phyloP scores from a whole-genome alignment of 768 basidiomycete genomes.

The Omphalotus guepiniiformis region DNA sequence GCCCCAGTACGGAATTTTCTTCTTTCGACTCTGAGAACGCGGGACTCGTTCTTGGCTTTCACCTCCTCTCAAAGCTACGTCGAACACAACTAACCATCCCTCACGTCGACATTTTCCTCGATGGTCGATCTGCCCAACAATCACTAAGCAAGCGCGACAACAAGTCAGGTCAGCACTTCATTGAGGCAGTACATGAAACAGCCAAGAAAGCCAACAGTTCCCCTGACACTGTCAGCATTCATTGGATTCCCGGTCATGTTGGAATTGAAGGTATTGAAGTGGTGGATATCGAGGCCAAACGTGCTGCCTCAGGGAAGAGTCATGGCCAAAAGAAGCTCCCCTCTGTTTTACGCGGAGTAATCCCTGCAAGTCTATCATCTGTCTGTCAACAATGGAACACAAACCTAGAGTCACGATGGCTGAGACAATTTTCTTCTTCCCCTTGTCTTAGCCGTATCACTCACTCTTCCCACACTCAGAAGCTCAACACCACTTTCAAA shows the following conservation, averaged over 20 bases:
- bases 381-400: no score
- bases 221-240: neutral
- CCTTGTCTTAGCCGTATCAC: no score
- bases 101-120: neutral
- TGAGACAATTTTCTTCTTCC: no score
- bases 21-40: neutral
- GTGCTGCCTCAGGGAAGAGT: neutral
- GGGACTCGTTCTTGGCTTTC: neutral
- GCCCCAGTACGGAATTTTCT: neutral
- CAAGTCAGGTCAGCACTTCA: no score
- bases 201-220: no score
- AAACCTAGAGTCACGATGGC: no score
- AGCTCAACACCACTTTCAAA: no score
- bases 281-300: neutral
- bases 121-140: neutral
- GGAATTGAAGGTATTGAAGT: conserved; percentile 2
- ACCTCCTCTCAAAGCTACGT: neutral
- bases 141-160: no score
- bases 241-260: neutral
- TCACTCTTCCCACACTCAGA: no score
- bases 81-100: neutral
- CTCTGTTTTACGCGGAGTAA: neutral
- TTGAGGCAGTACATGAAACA: no score
- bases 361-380: neutral
- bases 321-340: neutral